phyloP scores from a whole-genome alignment of 345 rosid species.

The Boechera divaricarpa region DNA sequence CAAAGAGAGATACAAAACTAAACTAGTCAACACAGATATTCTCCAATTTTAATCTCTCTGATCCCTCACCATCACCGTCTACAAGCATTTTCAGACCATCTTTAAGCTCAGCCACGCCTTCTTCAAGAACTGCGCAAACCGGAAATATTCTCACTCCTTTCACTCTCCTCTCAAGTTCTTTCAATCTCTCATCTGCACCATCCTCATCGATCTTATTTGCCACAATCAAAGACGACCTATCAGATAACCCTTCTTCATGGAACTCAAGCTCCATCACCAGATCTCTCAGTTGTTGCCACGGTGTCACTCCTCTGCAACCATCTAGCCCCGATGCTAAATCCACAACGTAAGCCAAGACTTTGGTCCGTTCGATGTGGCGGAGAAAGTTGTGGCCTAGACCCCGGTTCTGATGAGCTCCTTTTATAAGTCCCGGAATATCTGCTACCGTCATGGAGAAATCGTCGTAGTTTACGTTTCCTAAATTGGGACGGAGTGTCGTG shows the following conservation, averaged over 20 bases:
- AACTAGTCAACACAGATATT: slow-evolving; percentile 54
- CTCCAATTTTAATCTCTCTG: slow-evolving; percentile 53
- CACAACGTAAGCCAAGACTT: slow-evolving; percentile 88
- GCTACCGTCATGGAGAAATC: slow-evolving; percentile 92
- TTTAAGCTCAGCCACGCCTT: slow-evolving; percentile 82
- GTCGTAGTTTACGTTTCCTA: slow-evolving; percentile 78
- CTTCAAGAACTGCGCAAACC: slow-evolving; percentile 82
- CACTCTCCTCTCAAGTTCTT: slow-evolving; percentile 72
- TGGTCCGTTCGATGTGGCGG: slow-evolving; percentile 92
- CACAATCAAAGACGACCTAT: slow-evolving; percentile 73
- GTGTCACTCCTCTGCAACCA: slow-evolving; percentile 71
- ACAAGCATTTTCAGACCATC: slow-evolving; percentile 77
- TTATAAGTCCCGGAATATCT: slow-evolving; percentile 92
- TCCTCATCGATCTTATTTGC: slow-evolving; percentile 90
- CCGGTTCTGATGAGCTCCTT: slow-evolving; percentile 82
- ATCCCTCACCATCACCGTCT: slow-evolving; percentile 47
- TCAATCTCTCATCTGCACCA: slow-evolving; percentile 64
- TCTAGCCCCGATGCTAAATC: slow-evolving; percentile 82
- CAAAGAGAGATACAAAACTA: slow-evolving; percentile 15
- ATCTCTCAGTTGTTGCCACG: slow-evolving; percentile 88
- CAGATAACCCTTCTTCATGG: slow-evolving; percentile 81
- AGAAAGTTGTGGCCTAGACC: slow-evolving; percentile 94
- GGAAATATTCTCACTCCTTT: slow-evolving; percentile 66
- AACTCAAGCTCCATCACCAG: slow-evolving; percentile 78
- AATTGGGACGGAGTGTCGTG: slow-evolving; percentile 86